phyloP scores from a whole-genome alignment of 495 filamentous ascomycete species.

The Tuber melanosporum region DNA sequence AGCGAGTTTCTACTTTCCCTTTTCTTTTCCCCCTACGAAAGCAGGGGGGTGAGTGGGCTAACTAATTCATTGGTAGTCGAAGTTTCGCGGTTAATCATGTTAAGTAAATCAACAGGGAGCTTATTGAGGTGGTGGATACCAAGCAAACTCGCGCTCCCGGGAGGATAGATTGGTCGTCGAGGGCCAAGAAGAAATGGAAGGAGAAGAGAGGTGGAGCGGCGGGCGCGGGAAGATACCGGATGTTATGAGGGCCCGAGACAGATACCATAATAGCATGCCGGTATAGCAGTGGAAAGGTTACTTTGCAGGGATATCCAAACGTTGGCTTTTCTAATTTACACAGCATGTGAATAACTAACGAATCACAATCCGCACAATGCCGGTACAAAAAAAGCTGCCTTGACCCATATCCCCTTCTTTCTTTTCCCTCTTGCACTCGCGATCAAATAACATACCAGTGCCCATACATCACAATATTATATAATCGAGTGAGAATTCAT shows the following conservation, averaged over 20 bases:
- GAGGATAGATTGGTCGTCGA: slow-evolving; percentile 22
- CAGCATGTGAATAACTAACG: background rate
- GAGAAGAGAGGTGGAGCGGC: background rate
- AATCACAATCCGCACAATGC: background rate
- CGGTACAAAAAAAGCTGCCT: background rate
- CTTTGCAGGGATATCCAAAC: slow-evolving; percentile 8
- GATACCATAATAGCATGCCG: background rate
- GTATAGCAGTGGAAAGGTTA: background rate
- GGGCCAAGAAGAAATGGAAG: slow-evolving; percentile 14
- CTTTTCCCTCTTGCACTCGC: slow-evolving; percentile 7
- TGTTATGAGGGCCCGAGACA: background rate
- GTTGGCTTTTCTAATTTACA: background rate
- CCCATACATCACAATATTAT: background rate
- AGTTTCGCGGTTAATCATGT: slow-evolving; percentile 29
- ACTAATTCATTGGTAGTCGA: slow-evolving; percentile 19
- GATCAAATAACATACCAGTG: slow-evolving; percentile 10
- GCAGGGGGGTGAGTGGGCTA: background rate
- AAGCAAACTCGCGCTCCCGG: slow-evolving; percentile 28
- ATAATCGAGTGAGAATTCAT: slow-evolving; percentile 6
- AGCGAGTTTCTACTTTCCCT: slow-evolving; percentile 17
- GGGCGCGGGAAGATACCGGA: background rate
- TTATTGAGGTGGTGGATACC: slow-evolving; percentile 34
- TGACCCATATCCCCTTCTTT: background rate
- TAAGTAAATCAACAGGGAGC: slow-evolving; percentile 29
- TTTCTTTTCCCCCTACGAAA: background rate